Evolutionary conservation across 1,284 basidiomycete species (phyloP).

Genomic region (Apiotrichum porosum): DNA sequence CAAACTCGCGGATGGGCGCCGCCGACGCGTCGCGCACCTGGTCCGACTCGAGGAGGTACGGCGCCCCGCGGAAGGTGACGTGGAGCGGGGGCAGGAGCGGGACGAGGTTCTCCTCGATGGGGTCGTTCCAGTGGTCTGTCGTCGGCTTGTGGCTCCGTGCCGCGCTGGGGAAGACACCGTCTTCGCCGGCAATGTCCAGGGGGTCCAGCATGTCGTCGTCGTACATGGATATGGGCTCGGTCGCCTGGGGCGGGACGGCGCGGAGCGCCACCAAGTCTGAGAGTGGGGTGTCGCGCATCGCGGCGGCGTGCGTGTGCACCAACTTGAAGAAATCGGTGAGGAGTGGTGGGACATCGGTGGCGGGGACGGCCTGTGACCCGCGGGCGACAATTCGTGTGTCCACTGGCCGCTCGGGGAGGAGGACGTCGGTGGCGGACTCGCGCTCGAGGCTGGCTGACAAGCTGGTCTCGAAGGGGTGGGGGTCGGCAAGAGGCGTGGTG

Average conservation of each 20-base stretch:
- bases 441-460: neutral
- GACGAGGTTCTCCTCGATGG: neutral
- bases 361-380: neutral
- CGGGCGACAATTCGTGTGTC: conserved; percentile 8
- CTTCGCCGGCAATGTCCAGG: too few relatives aligned
- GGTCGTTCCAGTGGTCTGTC: neutral
- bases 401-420: conserved; percentile 11
- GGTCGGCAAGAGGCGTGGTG: neutral
- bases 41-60: conserved; percentile 9
- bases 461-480: neutral
- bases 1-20: neutral
- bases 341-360: neutral
- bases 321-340: conserved; percentile 8
- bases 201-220: neutral
- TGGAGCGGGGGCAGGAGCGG: neutral
- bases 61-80: neutral
- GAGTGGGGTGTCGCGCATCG: neutral
- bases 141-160: too few relatives aligned
- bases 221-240: too few relatives aligned
- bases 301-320: neutral
- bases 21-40: conserved; percentile 12
- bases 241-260: neutral
- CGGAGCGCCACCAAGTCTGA: conserved; percentile 10
- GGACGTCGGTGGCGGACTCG: conserved; percentile 5
- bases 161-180: too few relatives aligned